Evolutionary conservation across 768 basidiomycete genomes (phyloP), one percentile per base, ranked within the genome.

Genomic region (Boletellus ananas): DNA sequence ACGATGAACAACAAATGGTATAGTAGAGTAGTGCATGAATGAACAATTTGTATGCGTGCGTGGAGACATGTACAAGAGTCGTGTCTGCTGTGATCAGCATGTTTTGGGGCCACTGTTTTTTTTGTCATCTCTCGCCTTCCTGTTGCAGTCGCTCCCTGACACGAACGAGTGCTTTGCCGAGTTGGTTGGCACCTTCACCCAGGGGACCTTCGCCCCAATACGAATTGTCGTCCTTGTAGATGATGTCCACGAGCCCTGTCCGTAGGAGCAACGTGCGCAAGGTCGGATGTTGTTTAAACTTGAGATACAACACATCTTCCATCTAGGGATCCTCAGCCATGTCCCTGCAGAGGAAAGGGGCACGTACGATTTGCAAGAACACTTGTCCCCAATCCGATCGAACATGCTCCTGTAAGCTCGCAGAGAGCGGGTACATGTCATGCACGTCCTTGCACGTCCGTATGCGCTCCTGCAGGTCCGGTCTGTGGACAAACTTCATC

Each of bases 211-310:
- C 75, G 4, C 87, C 87, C 86, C 86, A 89, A 59, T 79, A 85
- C n/a, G 61, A 34, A 61, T 90, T 85, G 0, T 68, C 63, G 57
- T 85, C 83, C 9, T 69, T 64, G 58, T 83, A 85, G 4, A 84
- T 62, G 31, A 88, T 68, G 29, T 69, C 70, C 3, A 72, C 70
- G 14, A 72, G 58, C 9, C 74, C 78, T 59, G 46, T 46, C 14
- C 23, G 38, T 20, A 87, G 61, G 14, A 91, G 75, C 59, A 79
- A 59, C 18, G 52, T 51, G 33, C 81, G 78, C 47, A 91, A 64
- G 17, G 42, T 16, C 0, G 77, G 70, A 60, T 92, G 85, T 69
- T 91, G 89, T 42, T 70, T 75, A 58, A 91, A 84, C 62, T 92
- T 92, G 52, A 74, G 58, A 52, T 75, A 75, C 43, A 90, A 57